These are phyloP conservation scores for Zizania palustris DNA, from an alignment of 202 grass and related monocot species.

Conservation along the genomic window DNA sequence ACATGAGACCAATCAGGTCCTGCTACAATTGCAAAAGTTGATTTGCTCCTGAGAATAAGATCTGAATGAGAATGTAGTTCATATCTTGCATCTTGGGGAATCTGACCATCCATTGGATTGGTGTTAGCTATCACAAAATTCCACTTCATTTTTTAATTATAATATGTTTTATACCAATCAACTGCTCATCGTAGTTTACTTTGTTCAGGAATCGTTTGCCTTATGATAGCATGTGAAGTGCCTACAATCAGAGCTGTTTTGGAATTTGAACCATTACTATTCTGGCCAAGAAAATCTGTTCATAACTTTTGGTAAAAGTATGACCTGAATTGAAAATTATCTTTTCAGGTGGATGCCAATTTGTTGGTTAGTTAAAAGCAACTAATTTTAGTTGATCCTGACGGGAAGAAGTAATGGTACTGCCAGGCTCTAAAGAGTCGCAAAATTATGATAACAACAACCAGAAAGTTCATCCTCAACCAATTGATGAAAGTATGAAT, in stretches of 20 bases:
- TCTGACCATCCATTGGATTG: background rate
- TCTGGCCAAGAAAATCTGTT: background rate
- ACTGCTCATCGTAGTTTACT: background rate
- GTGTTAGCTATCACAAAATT: background rate
- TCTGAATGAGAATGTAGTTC: constrained; percentile 1
- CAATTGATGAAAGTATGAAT: constrained; percentile 76
- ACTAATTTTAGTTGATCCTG: constrained; percentile 33
- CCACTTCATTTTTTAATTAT: background rate
- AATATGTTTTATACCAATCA: constrained; percentile 1
- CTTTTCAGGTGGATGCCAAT: constrained; percentile 50
- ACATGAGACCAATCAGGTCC: constrained; percentile 16
- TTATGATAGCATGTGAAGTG: constrained; percentile 7
- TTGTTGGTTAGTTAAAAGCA: constrained; percentile 21
- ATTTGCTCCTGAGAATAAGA: background rate
- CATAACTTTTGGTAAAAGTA: constrained; percentile 7
- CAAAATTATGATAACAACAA: constrained; percentile 84
- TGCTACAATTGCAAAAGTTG: background rate
- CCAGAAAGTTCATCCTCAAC: constrained; percentile 97
- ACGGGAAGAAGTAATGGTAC: constrained; percentile 73
- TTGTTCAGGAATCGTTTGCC: background rate
- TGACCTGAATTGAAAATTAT: background rate
- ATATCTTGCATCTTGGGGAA: background rate
- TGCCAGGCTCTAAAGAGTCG: constrained; percentile 71
- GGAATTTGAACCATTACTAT: constrained; percentile 8
- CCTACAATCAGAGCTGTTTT: background rate